These are phyloP conservation scores for Nakaseomyces delphensis DNA, from an alignment of 1,139 yeast genomes.

Conservation along the genomic window DNA sequence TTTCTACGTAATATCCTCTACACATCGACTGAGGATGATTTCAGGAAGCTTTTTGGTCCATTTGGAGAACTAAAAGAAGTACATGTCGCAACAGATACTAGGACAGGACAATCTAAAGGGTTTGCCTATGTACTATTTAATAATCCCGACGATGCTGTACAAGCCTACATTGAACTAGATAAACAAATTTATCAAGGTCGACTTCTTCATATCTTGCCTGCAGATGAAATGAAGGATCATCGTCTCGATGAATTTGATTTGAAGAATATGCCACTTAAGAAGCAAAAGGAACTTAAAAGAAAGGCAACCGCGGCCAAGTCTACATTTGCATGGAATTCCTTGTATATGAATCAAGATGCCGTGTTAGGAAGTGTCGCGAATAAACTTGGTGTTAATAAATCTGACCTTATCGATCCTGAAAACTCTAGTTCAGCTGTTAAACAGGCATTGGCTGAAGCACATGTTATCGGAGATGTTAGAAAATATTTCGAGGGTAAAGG, in stretches of 20 bases:
- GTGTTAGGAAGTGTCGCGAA: constrained; percentile 84
- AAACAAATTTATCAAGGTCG: constrained; percentile 93
- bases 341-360: constrained; percentile 85
- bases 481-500: constrained; percentile 78
- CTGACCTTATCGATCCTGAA: constrained; percentile 80
- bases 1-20: constrained; percentile 83
- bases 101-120: constrained; percentile 88
- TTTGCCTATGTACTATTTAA: constrained; percentile 76
- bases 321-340: constrained; percentile 92
- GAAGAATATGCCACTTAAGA: constrained; percentile 82
- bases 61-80: constrained; percentile 64
- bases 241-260: constrained; percentile 82
- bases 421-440: constrained; percentile 88
- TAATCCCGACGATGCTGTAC: constrained; percentile 59
- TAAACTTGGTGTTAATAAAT: constrained; percentile 71
- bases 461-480: constrained; percentile 85
- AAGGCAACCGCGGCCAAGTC: constrained; percentile 76
- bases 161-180: constrained; percentile 67
- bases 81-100: constrained; percentile 83
- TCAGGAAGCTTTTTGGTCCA: constrained; percentile 39
- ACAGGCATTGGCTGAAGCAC: constrained; percentile 96
- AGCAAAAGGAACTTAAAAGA: constrained; percentile 75
- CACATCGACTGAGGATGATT: constrained; percentile 72
- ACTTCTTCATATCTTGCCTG: constrained; percentile 80
- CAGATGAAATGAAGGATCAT: constrained; percentile 69